Percentiles rank a stretch among this genome's conserved stretches.
Evolutionary conservation across 371 early-diverging fungal species (phyloP).

Genomic region (Rhizopus delemar): DNA sequence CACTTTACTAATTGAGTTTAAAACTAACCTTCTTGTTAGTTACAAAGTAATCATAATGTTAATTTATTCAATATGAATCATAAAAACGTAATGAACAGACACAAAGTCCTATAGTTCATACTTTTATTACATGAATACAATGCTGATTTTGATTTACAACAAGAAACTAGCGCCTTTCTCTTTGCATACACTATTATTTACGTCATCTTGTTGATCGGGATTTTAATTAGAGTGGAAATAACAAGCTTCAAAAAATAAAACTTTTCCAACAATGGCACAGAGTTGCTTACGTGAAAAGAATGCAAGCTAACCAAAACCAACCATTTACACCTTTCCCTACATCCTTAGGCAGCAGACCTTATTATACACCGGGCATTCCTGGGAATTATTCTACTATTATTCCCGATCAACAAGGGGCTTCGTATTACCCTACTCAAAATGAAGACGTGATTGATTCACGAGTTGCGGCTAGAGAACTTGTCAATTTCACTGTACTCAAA

Average conservation of each 20-base stretch:
- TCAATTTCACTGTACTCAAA: constrained; percentile 68
- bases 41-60: too few relatives aligned
- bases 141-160: too few relatives aligned
- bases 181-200: too few relatives aligned
- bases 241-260: background rate
- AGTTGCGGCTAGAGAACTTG: constrained; percentile 58
- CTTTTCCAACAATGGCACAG: background rate
- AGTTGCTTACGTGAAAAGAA: constrained; percentile 1
- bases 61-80: too few relatives aligned
- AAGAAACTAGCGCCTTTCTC: too few relatives aligned
- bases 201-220: background rate
- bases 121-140: too few relatives aligned
- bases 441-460: constrained; percentile 52
- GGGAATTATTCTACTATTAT: constrained; percentile 42
- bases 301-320: constrained; percentile 40
- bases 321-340: constrained; percentile 47
- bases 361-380: constrained; percentile 48
- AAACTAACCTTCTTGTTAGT: background rate
- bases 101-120: too few relatives aligned
- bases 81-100: too few relatives aligned
- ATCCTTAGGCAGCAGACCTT: constrained; percentile 42
- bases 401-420: constrained; percentile 20
- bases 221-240: too few relatives aligned
- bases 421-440: constrained; percentile 34
- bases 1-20: background rate